Evolutionary conservation across 805 yeast genomes (phyloP), one percentile per base, ranked within the genome.

Genomic region (Blastobotrys americana): DNA sequence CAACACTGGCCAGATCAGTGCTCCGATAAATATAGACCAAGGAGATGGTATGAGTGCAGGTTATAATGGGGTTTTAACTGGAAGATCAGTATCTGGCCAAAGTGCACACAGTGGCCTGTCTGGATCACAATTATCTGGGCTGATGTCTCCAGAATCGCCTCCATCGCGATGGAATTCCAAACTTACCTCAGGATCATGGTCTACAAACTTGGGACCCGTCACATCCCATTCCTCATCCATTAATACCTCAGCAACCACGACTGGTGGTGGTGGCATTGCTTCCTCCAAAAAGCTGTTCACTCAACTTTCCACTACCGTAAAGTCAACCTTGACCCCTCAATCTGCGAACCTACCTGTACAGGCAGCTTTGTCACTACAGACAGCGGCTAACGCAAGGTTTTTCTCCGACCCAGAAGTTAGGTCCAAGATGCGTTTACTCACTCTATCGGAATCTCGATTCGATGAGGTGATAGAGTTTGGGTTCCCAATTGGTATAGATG

Each of bases 381-480:
- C 42, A 8, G 18, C 19, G 21, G 37, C 16, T 17, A 34, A 49
- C 33, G 58, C 58, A 9, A 47, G 43, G 41, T 53, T 41, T 47
- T 53, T 38, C 41, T 44, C 39, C 28, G 56, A 54, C 23, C 31
- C 37, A 16, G 51, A 49, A 17, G 45, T 50, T 37, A 42, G 39
- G 36, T 21, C 34, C 16, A 51, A 46, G 47, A 51, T 54, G 34
- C 34, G 44, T 3, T 46, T 53, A 25, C 48, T 54, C 15, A 31
- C 40, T 23, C 35, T 31, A n/a, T 48, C 54, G 9, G 45, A 41
- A 17, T 19, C 39, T 39, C 40, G 36, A 10, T 55, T 56, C 31
- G 57, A 54, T 38, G 60, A 56, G 39, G 44, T 56, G 21, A 39
- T 54, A 18, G 59, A 56, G 28, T 44, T 48, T 18, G 60, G 60